These are phyloP conservation scores for Casaregolazyma lundiana DNA, from an alignment of 1,139 yeast genomes.

Conservation along the genomic window DNA sequence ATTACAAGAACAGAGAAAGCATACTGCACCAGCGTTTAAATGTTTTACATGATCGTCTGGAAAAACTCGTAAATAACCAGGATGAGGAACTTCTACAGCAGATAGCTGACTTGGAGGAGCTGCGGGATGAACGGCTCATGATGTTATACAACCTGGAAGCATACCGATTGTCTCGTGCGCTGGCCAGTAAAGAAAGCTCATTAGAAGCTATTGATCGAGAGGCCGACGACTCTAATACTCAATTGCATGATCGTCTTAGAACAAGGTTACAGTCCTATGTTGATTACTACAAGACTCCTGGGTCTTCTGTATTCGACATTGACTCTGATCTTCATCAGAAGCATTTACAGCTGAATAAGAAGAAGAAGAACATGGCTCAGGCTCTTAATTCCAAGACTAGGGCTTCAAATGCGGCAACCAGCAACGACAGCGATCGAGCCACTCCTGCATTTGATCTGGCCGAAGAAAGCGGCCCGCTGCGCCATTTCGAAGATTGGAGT, in stretches of 20 bases:
- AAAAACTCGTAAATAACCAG: conserved; percentile 67
- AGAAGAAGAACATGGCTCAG: conserved; percentile 3
- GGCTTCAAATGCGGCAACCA: not conserved
- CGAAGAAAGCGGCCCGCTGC: conserved; percentile 5
- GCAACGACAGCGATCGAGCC: conserved; percentile 7
- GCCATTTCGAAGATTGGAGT: conserved; percentile 11
- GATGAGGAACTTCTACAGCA: conserved; percentile 55
- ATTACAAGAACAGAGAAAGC: conserved; percentile 17
- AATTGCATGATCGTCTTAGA: conserved; percentile 6
- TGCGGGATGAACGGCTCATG: conserved; percentile 74
- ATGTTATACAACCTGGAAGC: conserved; percentile 75
- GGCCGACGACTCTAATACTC: not conserved
- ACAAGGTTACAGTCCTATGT: conserved; percentile 9
- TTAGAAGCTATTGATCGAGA: conserved; percentile 54
- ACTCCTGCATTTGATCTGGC: conserved; percentile 3
- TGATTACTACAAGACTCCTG: conserved; percentile 9
- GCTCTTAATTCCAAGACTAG: not conserved
- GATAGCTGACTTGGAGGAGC: conserved; percentile 64
- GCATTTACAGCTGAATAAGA: conserved; percentile 6
- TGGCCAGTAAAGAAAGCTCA: conserved; percentile 71
- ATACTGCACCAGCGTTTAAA: conserved; percentile 14
- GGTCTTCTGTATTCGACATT: conserved; percentile 8
- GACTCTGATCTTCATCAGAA: conserved; percentile 7
- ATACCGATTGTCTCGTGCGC: conserved; percentile 71
- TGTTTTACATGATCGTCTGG: conserved; percentile 15